These are phyloP conservation scores for Cetraspora pellucida DNA, from an alignment of 192 early-diverging fungal species.

Conservation along the genomic window DNA sequence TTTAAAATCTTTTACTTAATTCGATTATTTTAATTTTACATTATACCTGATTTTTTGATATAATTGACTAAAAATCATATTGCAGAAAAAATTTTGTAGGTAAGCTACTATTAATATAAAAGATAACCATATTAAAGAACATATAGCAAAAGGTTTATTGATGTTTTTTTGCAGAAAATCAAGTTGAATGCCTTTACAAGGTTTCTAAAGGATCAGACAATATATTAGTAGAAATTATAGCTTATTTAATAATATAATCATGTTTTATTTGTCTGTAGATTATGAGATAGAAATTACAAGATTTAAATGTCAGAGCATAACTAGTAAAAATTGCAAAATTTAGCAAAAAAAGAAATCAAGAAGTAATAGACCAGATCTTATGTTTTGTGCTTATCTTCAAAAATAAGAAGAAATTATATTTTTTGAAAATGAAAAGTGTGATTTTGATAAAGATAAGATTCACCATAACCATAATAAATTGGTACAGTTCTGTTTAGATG, in stretches of 20 bases:
- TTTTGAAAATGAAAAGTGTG: slow-evolving; percentile 21
- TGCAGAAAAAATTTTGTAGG: too few species aligned
- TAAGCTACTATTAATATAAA: too few species aligned
- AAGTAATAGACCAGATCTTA: slow-evolving; percentile 20
- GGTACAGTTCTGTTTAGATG: slow-evolving; percentile 8
- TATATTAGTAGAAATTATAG: slow-evolving; percentile 13
- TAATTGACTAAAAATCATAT: too few species aligned
- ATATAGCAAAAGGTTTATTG: slow-evolving; percentile 4
- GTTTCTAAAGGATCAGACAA: slow-evolving; percentile 15
- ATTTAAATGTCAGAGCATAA: background rate
- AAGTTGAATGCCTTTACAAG: slow-evolving; percentile 10
- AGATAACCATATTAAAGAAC: background rate
- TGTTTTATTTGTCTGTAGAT: slow-evolving; percentile 16
- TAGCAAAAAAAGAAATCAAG: slow-evolving; percentile 14
- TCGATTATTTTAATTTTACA: too few species aligned
- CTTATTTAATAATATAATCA: background rate
- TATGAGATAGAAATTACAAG: slow-evolving; percentile 15
- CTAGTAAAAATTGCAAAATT: slow-evolving; percentile 21
- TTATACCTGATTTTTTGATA: too few species aligned
- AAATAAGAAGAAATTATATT: slow-evolving; percentile 18
- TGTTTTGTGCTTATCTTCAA: slow-evolving; percentile 6
- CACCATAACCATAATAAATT: slow-evolving; percentile 18
- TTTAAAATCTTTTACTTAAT: too few species aligned
- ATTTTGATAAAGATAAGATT: background rate
- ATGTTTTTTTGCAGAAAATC: slow-evolving; percentile 29